Conservation (phyloP, 352 stramenopile genomes). For the Globisporangium emineosum region DNA sequence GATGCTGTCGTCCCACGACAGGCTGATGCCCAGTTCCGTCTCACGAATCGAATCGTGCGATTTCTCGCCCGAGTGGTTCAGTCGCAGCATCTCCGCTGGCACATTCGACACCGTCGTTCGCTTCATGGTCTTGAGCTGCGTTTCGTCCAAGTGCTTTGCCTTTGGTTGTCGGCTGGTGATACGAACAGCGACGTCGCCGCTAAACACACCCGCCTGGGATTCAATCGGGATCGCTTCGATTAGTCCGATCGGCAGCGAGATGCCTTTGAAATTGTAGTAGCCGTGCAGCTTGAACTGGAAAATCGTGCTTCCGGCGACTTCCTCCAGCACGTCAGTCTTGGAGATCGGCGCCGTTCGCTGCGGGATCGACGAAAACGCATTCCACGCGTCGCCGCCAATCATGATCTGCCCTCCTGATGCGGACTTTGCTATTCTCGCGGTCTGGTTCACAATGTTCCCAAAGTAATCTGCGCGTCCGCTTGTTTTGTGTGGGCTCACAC, state of each 20-base stretch:
- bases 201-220: conserved; percentile 44
- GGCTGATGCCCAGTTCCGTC: conserved; percentile 69
- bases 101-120: conserved; percentile 51
- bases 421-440: conserved; percentile 82
- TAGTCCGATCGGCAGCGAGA: conserved; percentile 74
- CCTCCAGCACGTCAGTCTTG: conserved; percentile 44
- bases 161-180: conserved; percentile 45
- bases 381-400: conserved; percentile 81
- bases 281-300: conserved; percentile 85
- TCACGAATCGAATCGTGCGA: conserved; percentile 81
- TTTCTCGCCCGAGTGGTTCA: conserved; percentile 58
- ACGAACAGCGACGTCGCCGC: conserved; percentile 30
- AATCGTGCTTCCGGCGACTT: conserved; percentile 45
- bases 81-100: conserved; percentile 52
- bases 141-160: conserved; percentile 62
- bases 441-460: conserved; percentile 89
- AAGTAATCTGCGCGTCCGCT: conserved; percentile 88
- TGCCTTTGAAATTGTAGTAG: conserved; percentile 86
- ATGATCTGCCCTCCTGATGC: conserved; percentile 77
- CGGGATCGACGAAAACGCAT: conserved; percentile 44
- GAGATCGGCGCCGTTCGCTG: conserved; percentile 30
- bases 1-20: conserved; percentile 73
- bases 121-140: conserved; percentile 34
- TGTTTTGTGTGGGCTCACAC: conserved; percentile 86
- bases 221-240: conserved; percentile 80